phyloP scores from a whole-genome alignment of 257 asterid genomes.

The Misopates orontium region DNA sequence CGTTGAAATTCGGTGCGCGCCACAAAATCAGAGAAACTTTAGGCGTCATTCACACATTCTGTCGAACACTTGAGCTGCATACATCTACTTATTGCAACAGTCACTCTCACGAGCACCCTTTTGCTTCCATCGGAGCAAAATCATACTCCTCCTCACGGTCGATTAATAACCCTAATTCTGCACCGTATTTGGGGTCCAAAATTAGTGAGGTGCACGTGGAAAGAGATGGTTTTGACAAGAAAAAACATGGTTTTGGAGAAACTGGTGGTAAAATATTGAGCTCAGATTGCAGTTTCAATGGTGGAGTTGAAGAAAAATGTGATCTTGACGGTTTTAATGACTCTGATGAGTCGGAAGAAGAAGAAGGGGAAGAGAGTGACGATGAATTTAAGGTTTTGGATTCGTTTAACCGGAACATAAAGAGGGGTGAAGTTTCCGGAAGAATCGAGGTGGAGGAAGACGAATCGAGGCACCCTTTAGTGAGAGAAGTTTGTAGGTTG shows the following conservation, averaged over 20 bases:
- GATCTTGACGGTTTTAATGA: constrained; percentile 35
- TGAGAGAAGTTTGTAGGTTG: constrained; percentile 73
- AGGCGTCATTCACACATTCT: no score
- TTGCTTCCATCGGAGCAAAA: constrained; percentile 23
- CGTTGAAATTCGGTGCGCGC: no score
- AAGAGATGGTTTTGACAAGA: constrained; percentile 27
- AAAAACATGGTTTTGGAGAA: constrained; percentile 29
- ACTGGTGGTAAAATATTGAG: constrained; percentile 24
- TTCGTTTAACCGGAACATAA: constrained; percentile 39
- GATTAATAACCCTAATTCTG: constrained; percentile 10
- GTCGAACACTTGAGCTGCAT: no score
- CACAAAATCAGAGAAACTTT: no score
- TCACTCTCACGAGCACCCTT: no score
- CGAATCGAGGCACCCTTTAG: constrained; percentile 76
- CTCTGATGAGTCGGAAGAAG: constrained; percentile 43
- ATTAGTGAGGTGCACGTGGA: constrained; percentile 28
- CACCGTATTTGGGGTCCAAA: constrained; percentile 17
- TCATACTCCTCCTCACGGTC: constrained; percentile 29
- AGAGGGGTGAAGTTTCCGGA: constrained; percentile 31
- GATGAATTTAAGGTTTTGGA: constrained; percentile 61
- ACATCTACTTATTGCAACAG: no score
- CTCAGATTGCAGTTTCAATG: constrained; percentile 25
- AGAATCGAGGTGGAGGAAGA: constrained; percentile 51
- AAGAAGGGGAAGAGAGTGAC: constrained; percentile 35
- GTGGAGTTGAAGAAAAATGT: constrained; percentile 37